Conservation (phyloP, 2,329 filamentous ascomycete genomes). For the Pseudocercospora crystallina region DNA sequence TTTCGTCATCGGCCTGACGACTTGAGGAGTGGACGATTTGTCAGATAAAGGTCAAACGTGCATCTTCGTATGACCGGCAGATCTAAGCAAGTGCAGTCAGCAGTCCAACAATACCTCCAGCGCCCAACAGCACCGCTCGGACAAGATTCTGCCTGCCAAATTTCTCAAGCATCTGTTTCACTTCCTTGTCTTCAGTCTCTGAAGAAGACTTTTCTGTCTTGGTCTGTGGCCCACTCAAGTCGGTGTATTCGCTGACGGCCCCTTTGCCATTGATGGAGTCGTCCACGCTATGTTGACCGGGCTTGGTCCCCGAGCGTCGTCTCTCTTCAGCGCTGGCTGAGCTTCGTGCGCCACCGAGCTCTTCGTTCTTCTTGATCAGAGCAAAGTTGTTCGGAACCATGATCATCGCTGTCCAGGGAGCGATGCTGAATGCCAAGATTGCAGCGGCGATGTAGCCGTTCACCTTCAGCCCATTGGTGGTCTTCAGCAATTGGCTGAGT, state of each 20-base stretch:
- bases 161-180: conserved; percentile 38
- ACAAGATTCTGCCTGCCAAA: conserved; percentile 29
- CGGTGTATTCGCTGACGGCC: conserved; percentile 21
- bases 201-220: conserved; percentile 37
- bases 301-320: conserved; percentile 9
- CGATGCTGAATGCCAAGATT: conserved; percentile 26
- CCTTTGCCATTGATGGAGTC: conserved; percentile 27
- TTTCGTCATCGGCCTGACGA: conserved; percentile 19
- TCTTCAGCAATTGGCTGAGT: conserved; percentile 16
- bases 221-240: conserved; percentile 29
- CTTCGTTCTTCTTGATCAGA: conserved; percentile 31
- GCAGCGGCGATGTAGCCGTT: conserved; percentile 26
- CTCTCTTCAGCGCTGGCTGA: conserved; percentile 18
- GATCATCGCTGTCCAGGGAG: conserved; percentile 20
- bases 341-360: conserved; percentile 26
- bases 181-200: conserved; percentile 39
- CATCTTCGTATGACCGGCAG: too few relatives aligned
- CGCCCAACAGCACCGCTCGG: conserved; percentile 25
- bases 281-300: conserved; percentile 23
- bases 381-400: conserved; percentile 33
- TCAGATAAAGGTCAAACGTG: not conserved
- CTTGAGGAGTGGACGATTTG: conserved; percentile 6
- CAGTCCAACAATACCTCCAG: conserved; percentile 29
- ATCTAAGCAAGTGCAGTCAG: conserved; percentile 17
- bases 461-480: conserved; percentile 18